These are phyloP conservation scores for Amauroascus verrucosus DNA, from an alignment of 2,329 filamentous ascomycete species.

Conservation along the genomic window DNA sequence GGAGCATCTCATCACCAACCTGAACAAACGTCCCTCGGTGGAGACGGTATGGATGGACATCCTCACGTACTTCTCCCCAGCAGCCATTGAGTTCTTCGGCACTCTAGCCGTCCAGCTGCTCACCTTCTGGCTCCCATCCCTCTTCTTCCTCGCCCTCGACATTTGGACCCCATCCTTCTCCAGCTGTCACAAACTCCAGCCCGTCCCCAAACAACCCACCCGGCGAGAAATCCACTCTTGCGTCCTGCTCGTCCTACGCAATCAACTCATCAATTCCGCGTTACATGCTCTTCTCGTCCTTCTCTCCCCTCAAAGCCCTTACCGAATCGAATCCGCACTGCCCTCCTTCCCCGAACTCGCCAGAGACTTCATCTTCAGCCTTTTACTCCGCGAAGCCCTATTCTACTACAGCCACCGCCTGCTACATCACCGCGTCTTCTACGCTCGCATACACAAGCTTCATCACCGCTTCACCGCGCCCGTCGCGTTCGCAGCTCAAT, in stretches of 20 bases:
- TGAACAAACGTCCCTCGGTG: neutral
- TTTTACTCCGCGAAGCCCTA: constrained; percentile 39
- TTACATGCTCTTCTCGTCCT: constrained; percentile 18
- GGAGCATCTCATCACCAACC: neutral
- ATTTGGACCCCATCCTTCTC: constrained; percentile 16
- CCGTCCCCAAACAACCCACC: constrained; percentile 15
- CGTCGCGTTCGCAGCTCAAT: constrained; percentile 47
- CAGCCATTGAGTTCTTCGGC: constrained; percentile 25
- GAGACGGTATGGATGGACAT: neutral
- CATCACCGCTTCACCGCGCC: constrained; percentile 50
- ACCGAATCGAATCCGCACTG: constrained; percentile 32
- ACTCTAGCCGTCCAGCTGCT: constrained; percentile 38
- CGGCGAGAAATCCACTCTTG: constrained; percentile 14
- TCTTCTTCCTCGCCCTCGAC: constrained; percentile 16
- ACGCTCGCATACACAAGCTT: constrained; percentile 45
- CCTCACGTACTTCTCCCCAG: constrained; percentile 13
- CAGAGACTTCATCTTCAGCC: constrained; percentile 35
- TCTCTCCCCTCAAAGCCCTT: constrained; percentile 23
- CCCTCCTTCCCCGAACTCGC: constrained; percentile 32
- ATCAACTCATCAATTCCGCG: constrained; percentile 38
- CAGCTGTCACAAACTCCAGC: constrained; percentile 17
- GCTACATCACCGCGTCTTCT: constrained; percentile 42
- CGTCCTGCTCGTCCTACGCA: constrained; percentile 31
- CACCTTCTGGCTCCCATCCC: constrained; percentile 16
- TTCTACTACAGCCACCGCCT: constrained; percentile 50